A percentile compares a stretch with the other conserved stretches of the same genome.
phyloP scores from a whole-genome alignment of 2,329 filamentous ascomycete species.

The Aspergillus ochraceus region DNA sequence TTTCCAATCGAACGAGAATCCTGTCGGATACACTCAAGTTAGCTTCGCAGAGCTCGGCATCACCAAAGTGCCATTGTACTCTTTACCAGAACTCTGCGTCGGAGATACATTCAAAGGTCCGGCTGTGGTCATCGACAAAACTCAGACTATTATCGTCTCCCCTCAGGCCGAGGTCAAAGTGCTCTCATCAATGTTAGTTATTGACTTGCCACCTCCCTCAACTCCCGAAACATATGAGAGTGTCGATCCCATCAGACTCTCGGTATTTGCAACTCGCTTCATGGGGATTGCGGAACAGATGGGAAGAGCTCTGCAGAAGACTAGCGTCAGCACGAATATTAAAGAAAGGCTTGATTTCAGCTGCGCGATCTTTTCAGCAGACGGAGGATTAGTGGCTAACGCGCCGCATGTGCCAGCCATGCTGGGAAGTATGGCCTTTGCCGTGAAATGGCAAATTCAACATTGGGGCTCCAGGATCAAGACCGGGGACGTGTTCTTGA shows the following conservation, averaged over 20 bases:
- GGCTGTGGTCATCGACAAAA: conserved; percentile 40
- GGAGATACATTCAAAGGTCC: conserved; percentile 24
- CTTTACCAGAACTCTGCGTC: too few species aligned
- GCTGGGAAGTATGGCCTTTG: conserved; percentile 56
- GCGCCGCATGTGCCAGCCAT: conserved; percentile 78
- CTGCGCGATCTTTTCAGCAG: conserved; percentile 73
- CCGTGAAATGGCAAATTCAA: too few species aligned
- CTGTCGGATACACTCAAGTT: too few species aligned
- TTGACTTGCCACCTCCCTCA: too few species aligned
- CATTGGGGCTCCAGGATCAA: too few species aligned
- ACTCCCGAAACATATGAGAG: too few species aligned
- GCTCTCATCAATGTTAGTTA: too few species aligned
- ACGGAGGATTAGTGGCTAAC: conserved; percentile 66
- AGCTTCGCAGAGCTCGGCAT: too few species aligned
- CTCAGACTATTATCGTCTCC: conserved; percentile 47
- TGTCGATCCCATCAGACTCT: conserved; percentile 74
- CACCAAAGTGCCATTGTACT: too few species aligned
- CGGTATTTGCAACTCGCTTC: conserved; percentile 78
- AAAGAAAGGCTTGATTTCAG: conserved; percentile 84
- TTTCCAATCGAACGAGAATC: too few species aligned
- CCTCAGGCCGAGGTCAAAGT: too few species aligned
- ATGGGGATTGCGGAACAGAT: conserved; percentile 80
- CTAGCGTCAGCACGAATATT: conserved; percentile 71
- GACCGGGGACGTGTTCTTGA: conserved; percentile 66
- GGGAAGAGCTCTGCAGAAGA: conserved; percentile 76